phyloP scores from a whole-genome alignment of 2,329 filamentous ascomycete species.

The Xylaria sp. region DNA sequence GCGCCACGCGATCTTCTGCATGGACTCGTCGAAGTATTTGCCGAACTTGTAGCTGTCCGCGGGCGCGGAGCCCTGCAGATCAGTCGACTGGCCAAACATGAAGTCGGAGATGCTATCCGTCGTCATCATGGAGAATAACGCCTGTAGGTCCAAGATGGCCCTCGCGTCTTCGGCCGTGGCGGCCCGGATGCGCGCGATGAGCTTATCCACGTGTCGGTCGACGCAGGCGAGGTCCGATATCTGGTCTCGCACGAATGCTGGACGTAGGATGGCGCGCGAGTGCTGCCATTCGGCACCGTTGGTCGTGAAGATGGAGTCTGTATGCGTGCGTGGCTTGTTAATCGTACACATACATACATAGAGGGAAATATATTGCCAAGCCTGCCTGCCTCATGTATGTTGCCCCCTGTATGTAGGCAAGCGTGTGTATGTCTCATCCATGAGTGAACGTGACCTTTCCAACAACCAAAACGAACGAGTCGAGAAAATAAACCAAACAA shows the following conservation, averaged over 20 bases:
- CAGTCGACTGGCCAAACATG: constrained; percentile 61
- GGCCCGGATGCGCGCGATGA: constrained; percentile 66
- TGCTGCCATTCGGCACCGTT: constrained; percentile 66
- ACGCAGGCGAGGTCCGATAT: constrained; percentile 76
- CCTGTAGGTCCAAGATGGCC: constrained; percentile 68
- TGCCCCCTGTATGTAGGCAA: neutral
- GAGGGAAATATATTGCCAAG: neutral
- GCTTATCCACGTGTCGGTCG: constrained; percentile 72
- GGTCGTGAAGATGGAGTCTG: constrained; percentile 62
- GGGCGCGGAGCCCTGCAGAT: constrained; percentile 53
- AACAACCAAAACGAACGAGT: neutral
- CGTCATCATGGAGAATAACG: constrained; percentile 72
- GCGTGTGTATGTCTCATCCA: neutral
- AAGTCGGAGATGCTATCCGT: constrained; percentile 77
- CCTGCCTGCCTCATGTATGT: neutral
- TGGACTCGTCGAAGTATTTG: constrained; percentile 60
- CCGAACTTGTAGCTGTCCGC: constrained; percentile 58
- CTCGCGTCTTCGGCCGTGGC: constrained; percentile 58
- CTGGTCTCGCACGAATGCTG: constrained; percentile 64
- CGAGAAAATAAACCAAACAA: neutral
- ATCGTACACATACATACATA: neutral
- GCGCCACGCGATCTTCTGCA: constrained; percentile 54
- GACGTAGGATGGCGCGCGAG: constrained; percentile 63
- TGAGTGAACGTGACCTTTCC: neutral
- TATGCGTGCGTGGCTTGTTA: neutral